Conservation (phyloP, 331 rosid species). For the Malus hybrid region DNA sequence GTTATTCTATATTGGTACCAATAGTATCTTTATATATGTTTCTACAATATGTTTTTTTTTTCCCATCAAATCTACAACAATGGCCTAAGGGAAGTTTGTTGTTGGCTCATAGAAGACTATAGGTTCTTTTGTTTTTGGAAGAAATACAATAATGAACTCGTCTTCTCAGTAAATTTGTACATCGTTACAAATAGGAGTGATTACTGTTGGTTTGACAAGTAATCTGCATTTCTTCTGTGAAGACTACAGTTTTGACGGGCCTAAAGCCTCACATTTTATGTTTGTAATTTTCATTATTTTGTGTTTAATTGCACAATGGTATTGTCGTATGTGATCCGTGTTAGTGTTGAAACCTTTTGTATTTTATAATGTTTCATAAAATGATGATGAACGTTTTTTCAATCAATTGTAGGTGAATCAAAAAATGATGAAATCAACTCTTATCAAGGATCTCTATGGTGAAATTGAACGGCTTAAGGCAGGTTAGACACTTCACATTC, state of each 20-base stretch:
- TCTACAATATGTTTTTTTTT: not conserved
- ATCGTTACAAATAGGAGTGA: not conserved
- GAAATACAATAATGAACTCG: not conserved
- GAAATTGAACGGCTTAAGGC: constrained; percentile 86
- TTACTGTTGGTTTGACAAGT: not conserved
- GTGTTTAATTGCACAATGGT: not conserved
- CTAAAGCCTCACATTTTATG: not conserved
- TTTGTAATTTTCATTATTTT: not conserved
- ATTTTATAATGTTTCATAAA: not conserved
- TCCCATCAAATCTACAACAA: not conserved
- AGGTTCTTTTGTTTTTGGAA: not conserved
- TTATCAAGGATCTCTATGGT: constrained; percentile 85
- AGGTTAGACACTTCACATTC: constrained; percentile 39
- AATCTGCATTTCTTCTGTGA: not conserved
- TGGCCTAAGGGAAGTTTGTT: not conserved
- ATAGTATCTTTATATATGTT: not conserved
- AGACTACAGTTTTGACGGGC: not conserved
- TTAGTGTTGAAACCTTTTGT: not conserved
- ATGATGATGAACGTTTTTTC: not conserved
- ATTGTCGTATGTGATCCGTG: not conserved
- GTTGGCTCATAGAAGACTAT: not conserved
- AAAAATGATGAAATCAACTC: constrained; percentile 87
- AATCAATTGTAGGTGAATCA: constrained; percentile 57
- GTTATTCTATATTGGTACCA: not conserved
- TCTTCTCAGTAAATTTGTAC: not conserved